Evolutionary conservation across 441 rosid genomes (phyloP), one percentile per base, ranked within the genome.

Genomic region (Corymbia calophylla): DNA sequence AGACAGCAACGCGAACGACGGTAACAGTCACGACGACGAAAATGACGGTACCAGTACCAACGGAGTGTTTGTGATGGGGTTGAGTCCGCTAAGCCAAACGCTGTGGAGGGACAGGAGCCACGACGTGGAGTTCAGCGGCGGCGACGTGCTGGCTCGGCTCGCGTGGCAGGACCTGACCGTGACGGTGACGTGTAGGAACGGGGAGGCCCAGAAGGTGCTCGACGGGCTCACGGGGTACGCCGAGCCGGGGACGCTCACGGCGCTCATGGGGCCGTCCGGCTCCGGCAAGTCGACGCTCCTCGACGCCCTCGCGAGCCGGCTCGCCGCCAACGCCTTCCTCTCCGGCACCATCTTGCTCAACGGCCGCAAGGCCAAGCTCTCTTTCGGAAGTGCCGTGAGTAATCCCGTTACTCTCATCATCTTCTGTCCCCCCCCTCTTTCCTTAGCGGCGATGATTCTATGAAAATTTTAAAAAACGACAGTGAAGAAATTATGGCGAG

Each of bases 241-340:
- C 4, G 99, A 98, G 92, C 99, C 99, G 11, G 99, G 99, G 17
- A 90, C 94, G 9, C 87, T 98, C 87, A 98, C 98, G 9, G 99
- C 99, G 27, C 95, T 98, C 87, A 98, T 98, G 99, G 99, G 99
- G 1, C 99, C 99, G 64, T 97, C 99, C 19, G 99, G 99, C 25
- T 97, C 99, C 0, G 98, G 99, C 19, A 98, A 98, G 90, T 98
- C 99, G n/a, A 98, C 99, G 70, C 95, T 97, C 77, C 99, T 98
- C 19, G 99, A 98, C 53, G 99, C 99, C 62, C 97, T 98, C 21
- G 91, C 99, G 48, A 93, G 99, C 90, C 97, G 99, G 88, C 95
- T 98, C 60, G 98, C 99, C 53, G 94, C 99, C 47, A 98, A 98
- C 88, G 98, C 99, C 89, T 98, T 98, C 90, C 99, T 95, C 89